A percentile compares a stretch with the other conserved stretches of the same genome.
phyloP scores from a whole-genome alignment of 352 stramenopile species.

The Phytophthora citrophthora region DNA sequence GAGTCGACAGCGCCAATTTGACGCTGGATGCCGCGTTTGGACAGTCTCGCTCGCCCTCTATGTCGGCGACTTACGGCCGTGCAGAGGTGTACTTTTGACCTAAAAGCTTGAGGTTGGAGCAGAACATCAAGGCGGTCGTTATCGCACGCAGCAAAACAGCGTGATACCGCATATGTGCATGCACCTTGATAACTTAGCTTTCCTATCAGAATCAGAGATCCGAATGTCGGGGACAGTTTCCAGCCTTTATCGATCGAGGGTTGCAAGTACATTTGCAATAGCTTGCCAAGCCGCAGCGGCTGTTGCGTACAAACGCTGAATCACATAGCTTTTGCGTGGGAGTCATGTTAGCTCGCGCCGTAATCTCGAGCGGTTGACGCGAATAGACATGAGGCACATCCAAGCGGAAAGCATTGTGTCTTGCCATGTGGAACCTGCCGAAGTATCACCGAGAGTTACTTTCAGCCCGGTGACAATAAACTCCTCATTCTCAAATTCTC shows the following conservation, averaged over 20 bases:
- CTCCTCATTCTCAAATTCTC: slow-evolving; percentile 23
- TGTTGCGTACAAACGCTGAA: not conserved
- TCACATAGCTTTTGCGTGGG: not conserved
- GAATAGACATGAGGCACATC: slow-evolving; percentile 20
- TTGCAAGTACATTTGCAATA: not conserved
- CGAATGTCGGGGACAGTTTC: no score
- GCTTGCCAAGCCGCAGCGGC: not conserved
- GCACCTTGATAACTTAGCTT: no score
- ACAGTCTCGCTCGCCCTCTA: slow-evolving; percentile 14
- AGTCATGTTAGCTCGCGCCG: not conserved
- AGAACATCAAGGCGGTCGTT: not conserved
- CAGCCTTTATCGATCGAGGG: not conserved
- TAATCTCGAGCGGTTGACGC: not conserved
- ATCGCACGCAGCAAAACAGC: not conserved
- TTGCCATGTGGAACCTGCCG: no score
- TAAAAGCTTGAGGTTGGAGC: not conserved
- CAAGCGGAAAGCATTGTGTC: no score
- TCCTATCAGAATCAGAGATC: no score
- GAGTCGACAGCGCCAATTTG: no score
- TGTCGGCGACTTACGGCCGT: slow-evolving; percentile 11
- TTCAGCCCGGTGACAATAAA: not conserved
- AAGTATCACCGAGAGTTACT: not conserved
- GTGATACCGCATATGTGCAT: no score
- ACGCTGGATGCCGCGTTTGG: not conserved
- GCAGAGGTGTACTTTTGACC: not conserved